Percentiles rank a stretch among this genome's conserved stretches.
Evolutionary conservation across 805 yeast genomes (phyloP).

Genomic region (Saturnispora mendoncae): DNA sequence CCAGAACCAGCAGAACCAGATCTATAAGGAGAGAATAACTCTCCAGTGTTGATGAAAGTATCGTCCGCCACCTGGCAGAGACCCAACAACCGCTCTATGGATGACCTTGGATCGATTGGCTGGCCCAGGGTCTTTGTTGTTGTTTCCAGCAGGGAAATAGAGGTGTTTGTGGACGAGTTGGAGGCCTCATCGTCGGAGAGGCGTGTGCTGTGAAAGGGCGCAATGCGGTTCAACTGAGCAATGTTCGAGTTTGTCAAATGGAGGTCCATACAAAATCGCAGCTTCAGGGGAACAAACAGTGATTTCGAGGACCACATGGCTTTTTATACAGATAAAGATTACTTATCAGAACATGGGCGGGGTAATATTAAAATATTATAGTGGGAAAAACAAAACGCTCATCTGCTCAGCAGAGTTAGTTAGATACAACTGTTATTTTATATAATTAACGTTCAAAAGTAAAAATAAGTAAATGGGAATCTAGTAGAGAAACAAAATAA

Average conservation of each 20-base stretch:
- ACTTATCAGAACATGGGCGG: neutral
- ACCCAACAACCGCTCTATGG: slow-evolving; percentile 20
- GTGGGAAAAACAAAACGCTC: neutral
- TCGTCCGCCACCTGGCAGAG: slow-evolving; percentile 18
- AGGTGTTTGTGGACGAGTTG: neutral
- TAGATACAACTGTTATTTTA: too few species aligned
- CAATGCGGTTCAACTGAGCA: neutral
- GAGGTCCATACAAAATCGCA: neutral
- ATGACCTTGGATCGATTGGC: slow-evolving; percentile 6
- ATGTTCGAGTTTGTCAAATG: neutral
- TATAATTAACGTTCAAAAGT: too few species aligned
- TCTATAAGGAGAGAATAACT: slow-evolving; percentile 35
- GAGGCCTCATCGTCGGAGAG: slow-evolving; percentile 6
- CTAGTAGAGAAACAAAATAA: too few species aligned
- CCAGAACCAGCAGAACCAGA: slow-evolving; percentile 38
- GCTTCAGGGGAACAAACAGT: neutral
- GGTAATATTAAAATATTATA: too few species aligned
- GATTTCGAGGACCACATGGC: neutral
- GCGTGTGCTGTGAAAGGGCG: neutral
- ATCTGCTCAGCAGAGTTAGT: slow-evolving; percentile 1
- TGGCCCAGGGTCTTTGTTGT: neutral
- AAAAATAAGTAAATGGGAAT: too few species aligned
- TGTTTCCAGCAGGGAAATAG: neutral
- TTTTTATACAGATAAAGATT: neutral
- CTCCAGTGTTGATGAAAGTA: slow-evolving; percentile 20